Evolutionary conservation across 495 filamentous ascomycete genomes (phyloP).

Genomic region (Annulohypoxylon stygium): DNA sequence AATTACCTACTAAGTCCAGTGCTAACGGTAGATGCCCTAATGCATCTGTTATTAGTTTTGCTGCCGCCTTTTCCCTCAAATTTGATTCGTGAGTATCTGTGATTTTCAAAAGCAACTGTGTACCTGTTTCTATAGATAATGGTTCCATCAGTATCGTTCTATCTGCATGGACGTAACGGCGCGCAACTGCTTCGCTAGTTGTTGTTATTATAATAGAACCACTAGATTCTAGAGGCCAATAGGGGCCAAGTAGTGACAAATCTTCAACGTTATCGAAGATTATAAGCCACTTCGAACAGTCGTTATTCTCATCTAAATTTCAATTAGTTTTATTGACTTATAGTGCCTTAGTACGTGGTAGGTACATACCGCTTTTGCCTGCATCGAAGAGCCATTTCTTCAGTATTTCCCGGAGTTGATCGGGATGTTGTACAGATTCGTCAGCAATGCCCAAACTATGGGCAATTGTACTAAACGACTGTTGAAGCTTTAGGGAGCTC

Average conservation of each 20-base stretch:
- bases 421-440: constrained; percentile 2
- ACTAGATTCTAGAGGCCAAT: constrained; percentile 5
- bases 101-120: constrained; percentile 2
- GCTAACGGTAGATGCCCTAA: constrained; percentile 7
- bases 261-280: constrained; percentile 12
- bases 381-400: not conserved
- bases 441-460: not conserved
- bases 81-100: constrained; percentile 1
- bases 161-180: not conserved
- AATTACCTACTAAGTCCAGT: constrained; percentile 8
- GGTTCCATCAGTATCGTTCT: not conserved
- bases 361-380: not conserved
- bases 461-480: not conserved
- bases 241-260: not conserved
- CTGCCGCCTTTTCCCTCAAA: not conserved
- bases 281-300: not conserved
- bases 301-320: not conserved
- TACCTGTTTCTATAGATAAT: not conserved
- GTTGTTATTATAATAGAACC: constrained; percentile 9
- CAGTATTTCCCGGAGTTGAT: not conserved
- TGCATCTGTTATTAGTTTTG: not conserved
- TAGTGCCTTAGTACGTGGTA: not conserved
- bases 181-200: not conserved
- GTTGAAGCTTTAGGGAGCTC: not conserved
- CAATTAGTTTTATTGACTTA: not conserved